Base-by-base conservation (phyloP, 129 eudicot species). In the Artemisia tridentata region DNA sequence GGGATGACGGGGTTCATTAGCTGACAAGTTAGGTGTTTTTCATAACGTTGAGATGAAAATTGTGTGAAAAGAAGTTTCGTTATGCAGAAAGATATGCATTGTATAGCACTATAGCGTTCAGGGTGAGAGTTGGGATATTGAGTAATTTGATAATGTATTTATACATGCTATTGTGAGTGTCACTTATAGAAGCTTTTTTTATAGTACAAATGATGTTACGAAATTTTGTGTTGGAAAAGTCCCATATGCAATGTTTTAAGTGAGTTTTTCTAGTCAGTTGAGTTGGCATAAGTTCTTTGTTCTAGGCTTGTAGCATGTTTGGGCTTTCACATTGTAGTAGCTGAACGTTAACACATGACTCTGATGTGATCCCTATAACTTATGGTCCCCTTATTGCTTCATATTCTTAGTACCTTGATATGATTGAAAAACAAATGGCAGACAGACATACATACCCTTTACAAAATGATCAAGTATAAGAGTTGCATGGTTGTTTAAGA, bases 31-130 rank as follows among this genome's bases (percentile, higher is more conserved):
- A 5, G n/a, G 15, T 52, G 71, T 67, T 14, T 34, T 67, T 47
- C 38, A 11, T 34, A 66, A 47, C 21, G 57, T n/a, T 67, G 62
- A 31, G 25, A 51, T 50, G 62, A 31, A 38, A 52, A 68, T 49
- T 67, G 45, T 4, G 50, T 21, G 27, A 67, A 67, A 16, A 34
- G 15, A 2, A 29, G 73, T 29, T 16, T 19, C 63, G 2, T 52
- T 14, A 52, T 29, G 16, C 29, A 52, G 47, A 51, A 31, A 63
- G 16, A 63, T 5, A 31, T 63, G 67, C 50, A 31, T 10, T 31
- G 23, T 20, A 20, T 20, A 20, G 23, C 23, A 20, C 4, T n/a
- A 14, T 34, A 63, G 67, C 15, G 21, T 31, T 31, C 14, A 4
- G 29, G 47, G 5, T 62, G 20, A 62, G 9, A 27, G 21, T 3